Base-by-base conservation (phyloP, 1,284 basidiomycete genomes). In the Stygiomarasmius scandens region DNA sequence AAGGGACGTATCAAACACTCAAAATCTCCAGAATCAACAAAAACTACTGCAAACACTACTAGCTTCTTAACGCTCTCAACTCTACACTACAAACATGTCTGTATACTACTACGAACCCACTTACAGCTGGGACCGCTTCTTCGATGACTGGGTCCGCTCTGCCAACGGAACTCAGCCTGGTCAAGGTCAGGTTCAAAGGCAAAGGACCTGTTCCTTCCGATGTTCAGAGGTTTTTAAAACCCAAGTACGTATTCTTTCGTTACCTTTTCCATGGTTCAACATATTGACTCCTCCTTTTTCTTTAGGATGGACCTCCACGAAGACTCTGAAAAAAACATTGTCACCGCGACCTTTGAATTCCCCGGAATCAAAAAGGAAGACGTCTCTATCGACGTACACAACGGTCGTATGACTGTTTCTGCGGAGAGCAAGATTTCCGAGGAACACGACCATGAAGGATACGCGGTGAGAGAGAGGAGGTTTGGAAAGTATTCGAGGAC, bases 21-120 rank as follows among this genome's bases (percentile, higher is more conserved):
- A 6, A 32, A 32, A 5, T 32, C 29, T 32, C 5, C 29, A 32
- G 29, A 32, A 32, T 32, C 29, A 32, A n/a, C n/a, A n/a, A 32
- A 32, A 32, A 32, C 29, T 32, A 6, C 29, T 5, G 12, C 29
- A n/a, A n/a, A 32, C 29, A 32, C 5, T 12, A 6, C 29, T 32
- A 32, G 29, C 29, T 5, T 12, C 12, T 12, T 32, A 32, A 32
- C 5, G 29, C 12, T 32, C 29, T 41, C 38, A 16, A 9, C 38
- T 16, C 4, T 16, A 41, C 38, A 16, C n/a, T 41, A 8, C 16
- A 12, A 19, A 41, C 38, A 41, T 41, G 38, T 41, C 38, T 41
- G 38, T 64, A 41, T 64, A 59, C 56, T 60, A 51, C 54, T 62
- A 64, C 61, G 58, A 60, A 32, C 61, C 61, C 19, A 49, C 50